Percentiles rank a stretch among this genome's conserved stretches.
Evolutionary conservation across 2,329 filamentous ascomycete genomes (phyloP).

Genomic region (Cladosporium sp.): DNA sequence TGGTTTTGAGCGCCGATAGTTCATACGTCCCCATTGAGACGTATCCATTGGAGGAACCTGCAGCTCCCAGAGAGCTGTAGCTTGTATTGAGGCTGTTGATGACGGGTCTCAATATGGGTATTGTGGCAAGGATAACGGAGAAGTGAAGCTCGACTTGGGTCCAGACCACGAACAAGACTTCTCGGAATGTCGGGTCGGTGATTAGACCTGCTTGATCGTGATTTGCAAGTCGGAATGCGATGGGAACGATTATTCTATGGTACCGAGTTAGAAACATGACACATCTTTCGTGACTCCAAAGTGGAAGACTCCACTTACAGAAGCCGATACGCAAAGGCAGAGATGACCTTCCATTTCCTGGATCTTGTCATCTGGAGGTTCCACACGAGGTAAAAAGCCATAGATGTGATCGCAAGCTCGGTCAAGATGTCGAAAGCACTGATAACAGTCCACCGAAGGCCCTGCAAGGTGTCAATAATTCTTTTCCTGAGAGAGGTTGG

Average conservation of each 20-base stretch:
- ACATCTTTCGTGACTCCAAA: not conserved
- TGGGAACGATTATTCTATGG: constrained; percentile 13
- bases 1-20: not conserved
- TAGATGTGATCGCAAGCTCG: constrained; percentile 26
- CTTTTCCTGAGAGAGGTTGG: constrained; percentile 13
- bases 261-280: too few species aligned
- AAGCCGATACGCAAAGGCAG: constrained; percentile 16
- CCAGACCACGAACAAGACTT: constrained; percentile 14
- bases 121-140: constrained; percentile 17
- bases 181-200: constrained; percentile 12
- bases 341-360: constrained; percentile 11
- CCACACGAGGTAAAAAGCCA: constrained; percentile 14
- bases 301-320: not conserved
- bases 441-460: constrained; percentile 33
- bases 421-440: constrained; percentile 38
- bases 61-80: constrained; percentile 18
- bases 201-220: constrained; percentile 6
- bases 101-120: constrained; percentile 13
- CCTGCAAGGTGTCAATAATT: not conserved
- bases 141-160: constrained; percentile 18
- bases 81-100: constrained; percentile 16
- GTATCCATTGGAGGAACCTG: not conserved
- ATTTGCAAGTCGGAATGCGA: constrained; percentile 11
- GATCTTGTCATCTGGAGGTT: constrained; percentile 9
- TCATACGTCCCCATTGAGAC: not conserved